Conservation (phyloP, 306 rosid species). For the Pueraria montana region DNA sequence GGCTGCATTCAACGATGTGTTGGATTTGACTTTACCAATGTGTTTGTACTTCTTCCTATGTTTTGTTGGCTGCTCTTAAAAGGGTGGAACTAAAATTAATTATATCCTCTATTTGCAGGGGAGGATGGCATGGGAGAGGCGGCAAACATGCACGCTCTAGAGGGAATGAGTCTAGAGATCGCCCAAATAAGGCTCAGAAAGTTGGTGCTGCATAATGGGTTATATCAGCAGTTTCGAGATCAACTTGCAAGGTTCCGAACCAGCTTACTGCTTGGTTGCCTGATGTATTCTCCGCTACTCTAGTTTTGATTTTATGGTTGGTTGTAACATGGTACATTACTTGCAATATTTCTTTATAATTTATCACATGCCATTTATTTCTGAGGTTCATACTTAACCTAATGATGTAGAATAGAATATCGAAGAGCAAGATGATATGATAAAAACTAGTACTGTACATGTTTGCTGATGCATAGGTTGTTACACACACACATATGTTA, state of each 20-base stretch:
- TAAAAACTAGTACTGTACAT: background rate
- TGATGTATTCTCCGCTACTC: slow-evolving; percentile 20
- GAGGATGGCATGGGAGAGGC: slow-evolving; percentile 76
- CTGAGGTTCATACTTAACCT: background rate
- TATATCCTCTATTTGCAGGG: slow-evolving; percentile 57
- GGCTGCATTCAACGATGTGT: background rate
- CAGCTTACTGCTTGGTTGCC: background rate
- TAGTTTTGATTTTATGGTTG: slow-evolving; percentile 9
- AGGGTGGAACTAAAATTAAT: background rate
- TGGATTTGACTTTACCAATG: background rate
- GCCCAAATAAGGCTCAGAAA: slow-evolving; percentile 71
- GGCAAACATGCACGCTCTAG: slow-evolving; percentile 75
- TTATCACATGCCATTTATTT: background rate
- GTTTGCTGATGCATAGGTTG: too few species aligned
- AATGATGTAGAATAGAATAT: background rate
- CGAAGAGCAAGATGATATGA: background rate
- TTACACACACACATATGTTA: too few species aligned
- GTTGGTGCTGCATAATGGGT: slow-evolving; percentile 50
- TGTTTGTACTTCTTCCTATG: background rate
- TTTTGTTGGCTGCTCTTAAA: background rate
- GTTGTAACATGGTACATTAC: background rate
- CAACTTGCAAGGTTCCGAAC: background rate
- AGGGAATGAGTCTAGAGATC: slow-evolving; percentile 60
- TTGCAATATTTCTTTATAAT: slow-evolving; percentile 18
- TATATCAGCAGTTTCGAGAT: background rate